Base-by-base conservation (phyloP, 495 filamentous ascomycete genomes). In the Penicillium roqueforti region DNA sequence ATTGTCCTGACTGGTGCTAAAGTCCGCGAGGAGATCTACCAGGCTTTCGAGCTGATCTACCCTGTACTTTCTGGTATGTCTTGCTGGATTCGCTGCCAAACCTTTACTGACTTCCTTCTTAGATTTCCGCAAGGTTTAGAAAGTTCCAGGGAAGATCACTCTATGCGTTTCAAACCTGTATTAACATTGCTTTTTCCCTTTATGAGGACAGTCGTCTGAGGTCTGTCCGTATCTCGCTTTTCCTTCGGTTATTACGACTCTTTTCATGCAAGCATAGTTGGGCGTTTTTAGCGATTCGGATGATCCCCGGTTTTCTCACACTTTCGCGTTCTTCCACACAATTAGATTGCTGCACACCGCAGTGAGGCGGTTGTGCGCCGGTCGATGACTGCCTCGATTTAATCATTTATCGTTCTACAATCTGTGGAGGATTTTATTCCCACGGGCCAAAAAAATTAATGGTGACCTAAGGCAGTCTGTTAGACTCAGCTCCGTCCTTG, bases 41-140 rank as follows among this genome's bases (percentile, higher is more conserved):
- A 93, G 69, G 92, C 92, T 19, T 97, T 97, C 66, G 93, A 97
- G 78, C 85, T 96, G 83, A 97, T 98, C 80, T 97, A 97, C 67
- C 93, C 93, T 71, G 93, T 97, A 76, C 81, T 98, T 57, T 88
- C 90, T 77, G 91, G 91, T 95, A 77, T 63, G 19, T 13, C 47
- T 39, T 36, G 6, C 23, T 20, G 13, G 10, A 22, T 6, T 16
- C 4, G 9, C 29, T 44, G 9, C 9, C 20, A 26, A 4, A 2
- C 20, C 2, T 29, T 29, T 7, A 23, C 36, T 32, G 31, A 39
- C 73, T 80, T 54, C 53, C 5, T 31, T 18, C 32, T 19, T 47
- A 87, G 85, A 87, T 66, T 87, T 87, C 77, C 80, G 83, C 57
- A 86, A 86, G 68, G 77, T 83, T 38, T 85, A 70, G 51, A 23